phyloP scores from a whole-genome alignment of 2,329 filamentous ascomycete species.

The Hypomyces perniciosus region DNA sequence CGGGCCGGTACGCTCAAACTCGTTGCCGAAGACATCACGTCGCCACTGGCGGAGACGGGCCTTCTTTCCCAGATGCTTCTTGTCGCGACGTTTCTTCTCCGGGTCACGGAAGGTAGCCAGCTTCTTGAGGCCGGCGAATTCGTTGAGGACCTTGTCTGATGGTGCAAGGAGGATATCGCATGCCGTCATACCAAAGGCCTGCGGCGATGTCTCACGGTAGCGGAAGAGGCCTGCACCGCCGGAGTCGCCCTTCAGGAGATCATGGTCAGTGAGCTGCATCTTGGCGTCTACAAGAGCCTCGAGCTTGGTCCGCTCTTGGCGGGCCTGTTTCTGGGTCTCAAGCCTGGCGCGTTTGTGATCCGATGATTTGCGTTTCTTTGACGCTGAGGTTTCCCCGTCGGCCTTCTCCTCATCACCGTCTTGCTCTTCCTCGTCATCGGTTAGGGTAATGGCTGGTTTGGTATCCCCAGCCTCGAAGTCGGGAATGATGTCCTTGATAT shows the following conservation, averaged over 20 bases:
- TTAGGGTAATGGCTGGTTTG: constrained; percentile 49
- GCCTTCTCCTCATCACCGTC: constrained; percentile 33
- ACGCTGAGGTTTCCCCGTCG: constrained; percentile 39
- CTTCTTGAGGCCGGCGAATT: constrained; percentile 92
- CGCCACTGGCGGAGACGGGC: constrained; percentile 83
- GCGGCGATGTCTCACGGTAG: constrained; percentile 90
- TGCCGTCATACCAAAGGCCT: constrained; percentile 81
- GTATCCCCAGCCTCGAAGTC: constrained; percentile 68
- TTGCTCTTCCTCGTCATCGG: constrained; percentile 34
- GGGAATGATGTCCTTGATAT: constrained; percentile 86
- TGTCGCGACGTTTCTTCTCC: constrained; percentile 84
- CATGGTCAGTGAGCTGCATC: constrained; percentile 65
- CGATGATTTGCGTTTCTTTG: constrained; percentile 55
- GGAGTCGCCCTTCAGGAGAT: constrained; percentile 47
- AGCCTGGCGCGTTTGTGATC: constrained; percentile 54
- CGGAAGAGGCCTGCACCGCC: constrained; percentile 53
- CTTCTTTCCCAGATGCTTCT: constrained; percentile 88
- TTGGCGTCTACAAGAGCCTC: constrained; percentile 80
- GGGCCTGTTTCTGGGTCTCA: constrained; percentile 62
- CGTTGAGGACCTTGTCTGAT: constrained; percentile 77
- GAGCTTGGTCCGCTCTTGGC: constrained; percentile 74
- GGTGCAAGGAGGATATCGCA: constrained; percentile 86
- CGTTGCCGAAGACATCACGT: constrained; percentile 54
- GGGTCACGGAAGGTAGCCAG: constrained; percentile 81
- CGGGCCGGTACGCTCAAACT: constrained; percentile 51